A percentile compares a stretch with the other conserved stretches of the same genome.
These are phyloP conservation scores for Claviceps pazoutovae DNA, from an alignment of 2,329 filamentous ascomycete species.

Conservation along the genomic window DNA sequence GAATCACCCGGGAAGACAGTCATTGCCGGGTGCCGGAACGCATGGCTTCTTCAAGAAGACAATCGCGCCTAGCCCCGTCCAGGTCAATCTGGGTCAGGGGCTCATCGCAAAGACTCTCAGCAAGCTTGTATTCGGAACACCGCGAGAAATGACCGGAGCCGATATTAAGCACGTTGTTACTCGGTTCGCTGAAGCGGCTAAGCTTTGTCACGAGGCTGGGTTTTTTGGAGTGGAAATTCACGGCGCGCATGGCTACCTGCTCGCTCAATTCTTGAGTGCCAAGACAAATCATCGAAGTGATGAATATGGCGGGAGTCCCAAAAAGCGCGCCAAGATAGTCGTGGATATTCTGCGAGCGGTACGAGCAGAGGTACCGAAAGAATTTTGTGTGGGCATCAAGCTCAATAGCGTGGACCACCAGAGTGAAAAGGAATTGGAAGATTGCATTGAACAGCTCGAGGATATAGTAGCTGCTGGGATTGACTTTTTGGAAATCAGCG, in stretches of 20 bases:
- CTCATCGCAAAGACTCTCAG: conserved; percentile 19
- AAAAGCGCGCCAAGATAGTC: conserved; percentile 34
- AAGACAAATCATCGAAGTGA: conserved; percentile 39
- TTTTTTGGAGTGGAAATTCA: conserved; percentile 33
- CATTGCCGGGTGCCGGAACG: conserved; percentile 23
- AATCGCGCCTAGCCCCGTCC: conserved; percentile 29
- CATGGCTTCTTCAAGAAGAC: conserved; percentile 23
- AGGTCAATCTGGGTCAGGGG: conserved; percentile 26
- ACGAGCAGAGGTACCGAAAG: conserved; percentile 20
- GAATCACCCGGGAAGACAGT: conserved; percentile 34
- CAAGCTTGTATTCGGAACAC: conserved; percentile 33
- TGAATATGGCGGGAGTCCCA: conserved; percentile 37
- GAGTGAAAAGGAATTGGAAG: conserved; percentile 27
- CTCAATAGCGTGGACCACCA: conserved; percentile 45
- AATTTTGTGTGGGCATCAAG: conserved; percentile 39
- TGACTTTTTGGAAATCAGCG: conserved; percentile 56
- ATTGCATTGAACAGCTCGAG: conserved; percentile 44
- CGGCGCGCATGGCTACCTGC: conserved; percentile 42
- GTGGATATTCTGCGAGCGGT: conserved; percentile 34
- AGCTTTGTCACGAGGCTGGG: conserved; percentile 30
- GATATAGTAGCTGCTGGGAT: conserved; percentile 33
- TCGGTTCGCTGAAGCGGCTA: conserved; percentile 39
- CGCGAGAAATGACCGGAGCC: conserved; percentile 37
- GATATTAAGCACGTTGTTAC: conserved; percentile 40
- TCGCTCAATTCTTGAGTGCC: conserved; percentile 39